Evolutionary conservation across 371 early-diverging fungal species (phyloP), one percentile per base, ranked within the genome.

Genomic region (Paraphysoderma sedebokerense): DNA sequence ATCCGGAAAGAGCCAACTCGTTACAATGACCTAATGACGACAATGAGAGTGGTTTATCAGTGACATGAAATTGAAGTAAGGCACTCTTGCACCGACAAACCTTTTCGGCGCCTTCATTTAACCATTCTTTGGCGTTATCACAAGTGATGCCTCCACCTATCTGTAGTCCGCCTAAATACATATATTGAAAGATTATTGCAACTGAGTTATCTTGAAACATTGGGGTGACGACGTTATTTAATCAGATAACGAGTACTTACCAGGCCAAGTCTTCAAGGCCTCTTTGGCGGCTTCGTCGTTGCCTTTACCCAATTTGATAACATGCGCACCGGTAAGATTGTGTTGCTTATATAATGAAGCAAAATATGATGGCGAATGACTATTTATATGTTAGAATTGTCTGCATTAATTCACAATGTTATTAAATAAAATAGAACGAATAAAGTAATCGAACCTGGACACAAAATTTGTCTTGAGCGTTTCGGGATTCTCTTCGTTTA

Each of bases 121-220:
- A 53, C 98, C 98, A 97, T 38, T 68, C 41, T 39, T 65, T 62
- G 3, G 92, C 92, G 62, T 92, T 93, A 17, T 81, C 85, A 0
- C 70, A 47, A 0, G 70, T 84, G 48, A 97, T 90, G 26, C 95
- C 93, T n/a, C 98, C 98, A 42, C 95, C 98, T 6, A 93, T 60
- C 56, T 93, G 95, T 37, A 97, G 66, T 7, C 79, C 81, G 22
- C 63, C 64, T 69, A 15, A 19, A 3, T 6, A 22, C n/a, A n/a
- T n/a, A n/a, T n/a, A n/a, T n/a, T n/a, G n/a, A n/a, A n/a, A n/a
- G n/a, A n/a, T n/a, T n/a, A n/a, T n/a, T n/a, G n/a, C n/a, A n/a
- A n/a, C n/a, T n/a, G n/a, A n/a, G n/a, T n/a, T n/a, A n/a, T n/a
- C n/a, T n/a, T n/a, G n/a, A n/a, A n/a, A n/a, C n/a, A n/a, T n/a